Conservation (phyloP, 345 rosid species). For the Abelmoschus esculentus region DNA sequence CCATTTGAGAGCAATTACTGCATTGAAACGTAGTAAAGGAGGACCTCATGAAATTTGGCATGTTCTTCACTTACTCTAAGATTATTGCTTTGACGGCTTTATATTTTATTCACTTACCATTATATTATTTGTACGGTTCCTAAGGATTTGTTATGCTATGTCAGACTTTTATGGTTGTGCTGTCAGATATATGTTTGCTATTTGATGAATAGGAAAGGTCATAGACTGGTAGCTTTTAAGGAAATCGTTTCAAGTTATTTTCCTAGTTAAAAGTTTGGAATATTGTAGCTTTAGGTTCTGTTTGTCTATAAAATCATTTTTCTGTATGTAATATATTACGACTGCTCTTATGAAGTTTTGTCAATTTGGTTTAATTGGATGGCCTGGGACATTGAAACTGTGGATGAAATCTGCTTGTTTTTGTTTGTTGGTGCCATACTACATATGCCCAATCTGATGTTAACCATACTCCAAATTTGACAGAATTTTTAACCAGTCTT, state of each 20-base stretch:
- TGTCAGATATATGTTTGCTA: neutral
- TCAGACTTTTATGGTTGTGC: neutral
- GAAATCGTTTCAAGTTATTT: neutral
- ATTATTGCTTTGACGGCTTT: conserved; percentile 15
- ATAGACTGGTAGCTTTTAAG: neutral
- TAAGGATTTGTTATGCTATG: conserved; percentile 1
- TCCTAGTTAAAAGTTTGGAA: neutral
- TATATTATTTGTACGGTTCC: neutral
- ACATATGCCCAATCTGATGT: neutral
- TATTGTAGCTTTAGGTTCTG: neutral
- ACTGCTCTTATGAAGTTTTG: neutral
- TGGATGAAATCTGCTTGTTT: conserved; percentile 1
- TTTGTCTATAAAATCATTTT: neutral
- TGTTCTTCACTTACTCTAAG: conserved; percentile 18
- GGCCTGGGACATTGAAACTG: neutral
- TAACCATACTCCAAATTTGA: neutral
- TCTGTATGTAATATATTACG: neutral
- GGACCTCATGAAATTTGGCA: conserved; percentile 87
- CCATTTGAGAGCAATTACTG: conserved; percentile 84
- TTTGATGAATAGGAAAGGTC: neutral
- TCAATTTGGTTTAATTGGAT: neutral
- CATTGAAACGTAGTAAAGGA: conserved; percentile 75
- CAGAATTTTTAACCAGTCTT: neutral
- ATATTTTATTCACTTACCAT: neutral
- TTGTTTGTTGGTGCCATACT: neutral